Conservation (phyloP, 148 eudicot genomes). For the Polygonum aviculare region DNA sequence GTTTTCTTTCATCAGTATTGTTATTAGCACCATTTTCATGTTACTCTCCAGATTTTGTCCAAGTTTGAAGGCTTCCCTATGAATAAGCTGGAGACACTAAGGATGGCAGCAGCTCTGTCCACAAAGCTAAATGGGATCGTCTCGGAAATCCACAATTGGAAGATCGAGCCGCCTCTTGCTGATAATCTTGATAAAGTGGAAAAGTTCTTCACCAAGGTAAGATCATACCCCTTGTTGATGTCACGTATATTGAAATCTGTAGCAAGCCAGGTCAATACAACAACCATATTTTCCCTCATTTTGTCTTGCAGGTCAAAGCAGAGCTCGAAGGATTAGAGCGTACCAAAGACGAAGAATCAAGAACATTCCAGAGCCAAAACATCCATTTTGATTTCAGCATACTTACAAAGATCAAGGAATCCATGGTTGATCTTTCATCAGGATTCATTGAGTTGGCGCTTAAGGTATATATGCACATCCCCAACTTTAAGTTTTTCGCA, state of each 20-base stretch:
- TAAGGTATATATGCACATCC: conserved; percentile 33
- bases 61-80: conserved; percentile 81
- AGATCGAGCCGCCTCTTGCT: conserved; percentile 50
- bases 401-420: conserved; percentile 69
- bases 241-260: neutral
- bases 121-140: conserved; percentile 55
- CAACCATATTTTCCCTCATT: neutral
- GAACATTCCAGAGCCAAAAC: conserved; percentile 74
- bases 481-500: neutral
- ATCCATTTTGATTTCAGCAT: conserved; percentile 77
- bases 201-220: conserved; percentile 83
- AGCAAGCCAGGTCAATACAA: neutral
- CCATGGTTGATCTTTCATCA: conserved; percentile 89
- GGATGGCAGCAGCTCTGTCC: conserved; percentile 80
- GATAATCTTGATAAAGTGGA: conserved; percentile 73
- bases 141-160: conserved; percentile 63
- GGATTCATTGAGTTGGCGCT: conserved; percentile 89
- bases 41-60: conserved; percentile 50
- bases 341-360: conserved; percentile 86
- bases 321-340: conserved; percentile 74
- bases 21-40: neutral
- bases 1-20: neutral
- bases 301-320: conserved; percentile 50
- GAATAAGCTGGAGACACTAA: conserved; percentile 77
- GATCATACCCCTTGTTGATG: neutral